phyloP scores from a whole-genome alignment of 2,329 filamentous ascomycete genomes.

The Thelonectria discophora region DNA sequence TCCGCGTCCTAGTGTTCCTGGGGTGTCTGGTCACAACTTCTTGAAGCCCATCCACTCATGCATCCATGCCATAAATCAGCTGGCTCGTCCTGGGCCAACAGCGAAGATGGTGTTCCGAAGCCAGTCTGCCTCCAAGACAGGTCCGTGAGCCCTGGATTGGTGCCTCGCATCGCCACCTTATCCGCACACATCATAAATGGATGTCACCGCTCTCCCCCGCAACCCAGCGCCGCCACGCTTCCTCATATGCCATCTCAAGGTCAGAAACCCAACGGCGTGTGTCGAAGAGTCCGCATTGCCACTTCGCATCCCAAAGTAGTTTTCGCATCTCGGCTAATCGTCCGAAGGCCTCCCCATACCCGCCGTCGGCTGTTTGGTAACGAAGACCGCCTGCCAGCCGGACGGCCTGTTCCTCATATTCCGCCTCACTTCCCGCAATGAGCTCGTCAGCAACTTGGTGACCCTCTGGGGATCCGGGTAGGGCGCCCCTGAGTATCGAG shows the following conservation, averaged over 20 bases:
- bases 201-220: conserved; percentile 90
- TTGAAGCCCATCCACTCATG: background rate
- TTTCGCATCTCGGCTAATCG: conserved; percentile 81
- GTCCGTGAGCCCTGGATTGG: background rate
- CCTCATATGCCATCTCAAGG: conserved; percentile 86
- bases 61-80: background rate
- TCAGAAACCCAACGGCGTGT: conserved; percentile 91
- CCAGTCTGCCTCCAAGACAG: background rate
- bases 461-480: conserved; percentile 78
- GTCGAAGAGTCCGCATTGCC: conserved; percentile 89
- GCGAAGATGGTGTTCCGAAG: background rate
- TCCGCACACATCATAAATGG: conserved; percentile 65
- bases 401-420: conserved; percentile 84
- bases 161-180: background rate
- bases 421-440: conserved; percentile 78
- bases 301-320: conserved; percentile 83
- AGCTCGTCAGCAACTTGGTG: conserved; percentile 74
- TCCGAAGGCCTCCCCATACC: conserved; percentile 67
- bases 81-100: background rate
- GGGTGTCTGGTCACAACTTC: background rate
- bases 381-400: conserved; percentile 69
- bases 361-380: conserved; percentile 59
- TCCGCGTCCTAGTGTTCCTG: background rate
- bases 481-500: conserved; percentile 88
- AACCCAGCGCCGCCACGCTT: conserved; percentile 91